Evolutionary conservation across 2,329 filamentous ascomycete species (phyloP).

Genomic region (Phaeosphaeriaceae sp.): DNA sequence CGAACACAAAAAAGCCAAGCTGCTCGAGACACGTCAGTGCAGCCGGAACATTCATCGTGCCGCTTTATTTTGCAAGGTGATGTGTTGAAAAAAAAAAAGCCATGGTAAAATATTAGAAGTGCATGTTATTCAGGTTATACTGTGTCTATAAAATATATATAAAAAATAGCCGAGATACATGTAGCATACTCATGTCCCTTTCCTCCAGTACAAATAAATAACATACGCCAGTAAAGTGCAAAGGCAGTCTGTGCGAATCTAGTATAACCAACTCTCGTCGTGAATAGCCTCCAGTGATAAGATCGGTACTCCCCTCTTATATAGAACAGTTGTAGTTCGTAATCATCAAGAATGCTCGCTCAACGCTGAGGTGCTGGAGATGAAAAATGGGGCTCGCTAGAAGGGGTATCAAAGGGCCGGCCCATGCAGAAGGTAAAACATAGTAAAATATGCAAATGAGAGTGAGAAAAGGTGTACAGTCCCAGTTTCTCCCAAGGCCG

Average conservation of each 20-base stretch:
- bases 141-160: no score
- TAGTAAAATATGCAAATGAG: not conserved
- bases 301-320: conserved; percentile 7
- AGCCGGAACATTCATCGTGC: no score
- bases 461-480: not conserved
- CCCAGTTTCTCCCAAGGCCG: not conserved
- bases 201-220: not conserved
- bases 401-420: conserved; percentile 42
- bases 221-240: conserved; percentile 9
- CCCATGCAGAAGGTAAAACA: conserved; percentile 20
- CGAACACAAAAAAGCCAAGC: no score
- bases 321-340: conserved; percentile 1
- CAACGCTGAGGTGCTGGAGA: conserved; percentile 13
- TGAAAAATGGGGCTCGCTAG: conserved; percentile 8
- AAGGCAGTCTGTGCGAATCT: conserved; percentile 7
- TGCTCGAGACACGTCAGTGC: no score
- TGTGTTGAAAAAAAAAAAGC: no score
- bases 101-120: no score
- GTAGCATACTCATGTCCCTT: no score
- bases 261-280: not conserved
- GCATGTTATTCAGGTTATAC: no score
- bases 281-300: not conserved
- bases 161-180: no score
- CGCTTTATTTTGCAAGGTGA: no score
- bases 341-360: conserved; percentile 12